Evolutionary conservation across 306 rosid genomes (phyloP), one percentile per base, ranked within the genome.

Genomic region (Trifolium dubium): DNA sequence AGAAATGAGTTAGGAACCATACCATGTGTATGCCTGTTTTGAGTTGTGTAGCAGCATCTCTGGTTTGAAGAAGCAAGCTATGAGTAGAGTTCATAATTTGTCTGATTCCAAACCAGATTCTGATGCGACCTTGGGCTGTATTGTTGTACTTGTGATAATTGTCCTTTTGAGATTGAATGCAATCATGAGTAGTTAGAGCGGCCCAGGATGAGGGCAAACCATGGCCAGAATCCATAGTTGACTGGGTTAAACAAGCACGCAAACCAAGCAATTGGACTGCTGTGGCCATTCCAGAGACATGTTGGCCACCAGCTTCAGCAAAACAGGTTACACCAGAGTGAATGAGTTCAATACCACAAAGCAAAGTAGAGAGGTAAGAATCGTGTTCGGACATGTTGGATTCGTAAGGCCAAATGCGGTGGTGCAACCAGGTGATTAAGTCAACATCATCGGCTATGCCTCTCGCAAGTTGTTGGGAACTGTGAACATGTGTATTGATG

Each of bases 391-490:
- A 85, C 97, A 90, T 87, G 88, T 63, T 85, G 49, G 98, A 89
- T 82, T 90, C 97, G 84, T 87, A 92, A 3, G 98, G 98, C 98
- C 98, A 90, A 46, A 92, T 89, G 44, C 98, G 96, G 47, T 68
- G 71, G 59, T 89, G 97, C 79, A 92, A 76, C 98, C 98, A 92
- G 0, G 98, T 92, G 77, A 92, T 69, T 67, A 92, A 71, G 76
- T 92, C 95, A 40, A 92, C 98, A 41, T 92, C 98, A n/a, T 92
- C 98, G 0, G 97, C 96, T 8, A 92, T 90, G 79, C 98, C 94
- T 72, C 98, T 84, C 2, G 75, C 98, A 5, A 90, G 87, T 68
- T 92, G 96, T 69, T 92, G 96, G 53, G 95, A 92, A 3, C 86
- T 84, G 67, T 92, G 98, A 31, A 92, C 98, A 69, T 92, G 97